Evolutionary conservation across 805 yeast species (phyloP).

Genomic region (Kuraishia piskuri): DNA sequence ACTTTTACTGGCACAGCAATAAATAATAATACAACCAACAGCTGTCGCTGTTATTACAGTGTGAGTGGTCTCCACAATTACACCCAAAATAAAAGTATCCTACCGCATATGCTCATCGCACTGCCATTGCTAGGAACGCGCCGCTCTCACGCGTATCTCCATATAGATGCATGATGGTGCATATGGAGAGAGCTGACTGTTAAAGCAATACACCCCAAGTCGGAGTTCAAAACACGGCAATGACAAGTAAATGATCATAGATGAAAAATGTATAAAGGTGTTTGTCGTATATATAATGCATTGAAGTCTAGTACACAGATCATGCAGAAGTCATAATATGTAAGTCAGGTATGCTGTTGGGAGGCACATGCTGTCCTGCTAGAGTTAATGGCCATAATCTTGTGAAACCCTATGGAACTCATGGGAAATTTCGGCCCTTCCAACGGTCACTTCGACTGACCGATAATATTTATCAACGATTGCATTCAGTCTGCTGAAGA

Average conservation of each 20-base stretch:
- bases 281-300: too few species aligned
- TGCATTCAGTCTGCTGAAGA: slow-evolving; percentile 44
- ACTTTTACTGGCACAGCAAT: too few species aligned
- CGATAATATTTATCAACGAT: slow-evolving; percentile 50
- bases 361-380: too few species aligned
- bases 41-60: too few species aligned
- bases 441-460: slow-evolving; percentile 18
- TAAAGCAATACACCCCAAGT: too few species aligned
- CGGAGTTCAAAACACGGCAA: too few species aligned
- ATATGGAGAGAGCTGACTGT: background rate
- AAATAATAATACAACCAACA: too few species aligned
- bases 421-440: slow-evolving; percentile 21
- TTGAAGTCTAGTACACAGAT: too few species aligned
- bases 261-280: too few species aligned
- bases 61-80: background rate
- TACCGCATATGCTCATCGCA: background rate
- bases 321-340: too few species aligned
- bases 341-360: too few species aligned
- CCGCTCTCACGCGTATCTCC: background rate
- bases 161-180: background rate
- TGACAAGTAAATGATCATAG: too few species aligned
- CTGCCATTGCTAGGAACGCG: background rate
- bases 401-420: background rate
- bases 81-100: background rate
- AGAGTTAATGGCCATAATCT: background rate